Evolutionary conservation across 441 rosid species (phyloP).

Genomic region (Raphanus hybrid): DNA sequence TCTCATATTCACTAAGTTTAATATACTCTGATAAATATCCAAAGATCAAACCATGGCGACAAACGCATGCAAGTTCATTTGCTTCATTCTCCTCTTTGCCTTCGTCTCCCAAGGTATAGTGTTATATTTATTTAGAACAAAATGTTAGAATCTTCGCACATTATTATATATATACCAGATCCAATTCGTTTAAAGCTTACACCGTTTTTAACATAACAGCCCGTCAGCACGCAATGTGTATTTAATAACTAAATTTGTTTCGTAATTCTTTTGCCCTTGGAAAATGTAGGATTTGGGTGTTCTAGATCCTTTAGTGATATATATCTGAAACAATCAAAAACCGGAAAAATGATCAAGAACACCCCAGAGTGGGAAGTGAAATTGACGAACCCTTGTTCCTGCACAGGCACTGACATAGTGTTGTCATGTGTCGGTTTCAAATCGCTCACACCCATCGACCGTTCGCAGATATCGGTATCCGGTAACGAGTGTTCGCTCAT

Average conservation of each 20-base stretch:
- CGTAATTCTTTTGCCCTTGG: background rate
- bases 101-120: background rate
- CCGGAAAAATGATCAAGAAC: slow-evolving; percentile 28
- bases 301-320: background rate
- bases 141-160: background rate
- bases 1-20: background rate
- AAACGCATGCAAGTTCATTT: background rate
- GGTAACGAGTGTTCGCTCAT: slow-evolving; percentile 4
- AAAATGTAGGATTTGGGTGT: slow-evolving; percentile 32
- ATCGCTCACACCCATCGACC: slow-evolving; percentile 14
- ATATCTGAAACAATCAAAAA: slow-evolving; percentile 25
- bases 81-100: background rate
- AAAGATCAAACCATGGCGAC: slow-evolving; percentile 4
- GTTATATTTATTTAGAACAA: background rate
- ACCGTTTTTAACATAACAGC: background rate
- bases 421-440: slow-evolving; percentile 18
- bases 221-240: background rate
- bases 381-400: slow-evolving; percentile 19
- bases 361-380: slow-evolving; percentile 39
- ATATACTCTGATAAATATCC: background rate
- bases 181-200: background rate
- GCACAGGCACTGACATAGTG: background rate
- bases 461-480: background rate
- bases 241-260: background rate
- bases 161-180: background rate